A percentile compares a stretch with the other conserved stretches of the same genome.
phyloP scores from a whole-genome alignment of 2,329 filamentous ascomycete species.

The Setomelanomma holmii region DNA sequence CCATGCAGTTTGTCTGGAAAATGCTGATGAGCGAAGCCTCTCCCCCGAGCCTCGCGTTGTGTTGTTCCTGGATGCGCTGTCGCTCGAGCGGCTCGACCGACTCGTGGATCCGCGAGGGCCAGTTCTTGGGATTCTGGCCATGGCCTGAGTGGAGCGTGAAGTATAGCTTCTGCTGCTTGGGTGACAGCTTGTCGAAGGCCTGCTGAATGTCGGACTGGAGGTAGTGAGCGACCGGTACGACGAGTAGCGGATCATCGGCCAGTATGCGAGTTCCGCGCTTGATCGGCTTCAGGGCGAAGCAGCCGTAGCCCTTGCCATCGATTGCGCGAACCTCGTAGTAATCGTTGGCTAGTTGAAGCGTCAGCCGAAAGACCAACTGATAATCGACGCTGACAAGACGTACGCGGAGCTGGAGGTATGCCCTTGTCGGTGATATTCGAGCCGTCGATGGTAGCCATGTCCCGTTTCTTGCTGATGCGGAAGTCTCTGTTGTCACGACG shows the following conservation, averaged over 20 bases:
- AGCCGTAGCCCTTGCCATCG: conserved; percentile 52
- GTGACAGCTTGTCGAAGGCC: conserved; percentile 28
- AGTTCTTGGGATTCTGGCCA: conserved; percentile 31
- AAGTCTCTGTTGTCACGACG: too few relatives aligned
- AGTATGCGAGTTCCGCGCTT: conserved; percentile 50
- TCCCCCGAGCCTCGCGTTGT: conserved; percentile 33
- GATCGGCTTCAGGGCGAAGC: conserved; percentile 48
- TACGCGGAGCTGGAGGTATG: too few relatives aligned
- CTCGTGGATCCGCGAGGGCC: conserved; percentile 37
- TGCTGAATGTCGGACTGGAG: conserved; percentile 41
- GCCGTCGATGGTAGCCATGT: too few relatives aligned
- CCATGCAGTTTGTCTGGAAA: conserved; percentile 54
- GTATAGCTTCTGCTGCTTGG: conserved; percentile 29
- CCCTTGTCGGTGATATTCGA: too few relatives aligned
- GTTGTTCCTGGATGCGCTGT: conserved; percentile 39
- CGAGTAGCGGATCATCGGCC: conserved; percentile 48
- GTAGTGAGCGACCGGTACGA: conserved; percentile 42
- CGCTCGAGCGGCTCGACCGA: conserved; percentile 24
- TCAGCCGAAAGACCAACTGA: too few relatives aligned
- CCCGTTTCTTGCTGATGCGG: too few relatives aligned
- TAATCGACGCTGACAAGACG: too few relatives aligned
- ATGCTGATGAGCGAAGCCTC: conserved; percentile 37
- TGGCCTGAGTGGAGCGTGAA: conserved; percentile 38
- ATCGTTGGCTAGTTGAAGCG: conserved; percentile 31
- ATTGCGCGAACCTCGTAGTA: conserved; percentile 42